These are phyloP conservation scores for Schizophyllum commune DNA, from an alignment of 1,284 basidiomycete genomes.

Conservation along the genomic window DNA sequence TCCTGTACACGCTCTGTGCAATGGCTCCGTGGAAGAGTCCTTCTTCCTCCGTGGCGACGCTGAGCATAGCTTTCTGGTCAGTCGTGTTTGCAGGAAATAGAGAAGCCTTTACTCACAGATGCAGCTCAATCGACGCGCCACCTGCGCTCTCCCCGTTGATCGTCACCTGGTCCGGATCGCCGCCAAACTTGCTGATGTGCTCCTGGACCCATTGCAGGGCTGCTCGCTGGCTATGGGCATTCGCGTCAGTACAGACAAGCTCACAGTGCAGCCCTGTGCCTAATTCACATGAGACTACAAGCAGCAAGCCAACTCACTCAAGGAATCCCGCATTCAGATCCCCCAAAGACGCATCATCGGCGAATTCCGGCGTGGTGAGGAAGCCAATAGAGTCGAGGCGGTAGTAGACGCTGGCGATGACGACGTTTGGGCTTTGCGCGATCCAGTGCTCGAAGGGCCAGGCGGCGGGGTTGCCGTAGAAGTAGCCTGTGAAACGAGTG, in stretches of 20 bases:
- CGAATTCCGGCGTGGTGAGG: slow-evolving; percentile 37
- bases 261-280: too few relatives aligned
- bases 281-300: background rate
- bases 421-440: slow-evolving; percentile 39
- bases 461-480: slow-evolving; percentile 48
- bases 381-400: slow-evolving; percentile 49
- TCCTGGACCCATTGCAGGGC: slow-evolving; percentile 29
- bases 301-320: slow-evolving; percentile 22
- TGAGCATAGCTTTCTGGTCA: slow-evolving; percentile 21
- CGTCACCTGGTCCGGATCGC: slow-evolving; percentile 23
- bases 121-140: slow-evolving; percentile 14
- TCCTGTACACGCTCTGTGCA: slow-evolving; percentile 51
- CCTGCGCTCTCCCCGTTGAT: slow-evolving; percentile 30
- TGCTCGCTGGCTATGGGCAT: background rate
- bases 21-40: slow-evolving; percentile 44
- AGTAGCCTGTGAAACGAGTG: slow-evolving; percentile 35
- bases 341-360: slow-evolving; percentile 25
- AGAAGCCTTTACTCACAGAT: background rate
- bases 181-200: slow-evolving; percentile 26
- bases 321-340: slow-evolving; percentile 55
- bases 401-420: slow-evolving; percentile 49
- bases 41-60: slow-evolving; percentile 34
- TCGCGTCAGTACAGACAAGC: too few relatives aligned
- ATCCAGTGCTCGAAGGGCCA: slow-evolving; percentile 50
- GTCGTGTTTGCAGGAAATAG: too few relatives aligned